Base-by-base conservation (phyloP, 1,139 yeast genomes). In the Eremothecium gossypii region DNA sequence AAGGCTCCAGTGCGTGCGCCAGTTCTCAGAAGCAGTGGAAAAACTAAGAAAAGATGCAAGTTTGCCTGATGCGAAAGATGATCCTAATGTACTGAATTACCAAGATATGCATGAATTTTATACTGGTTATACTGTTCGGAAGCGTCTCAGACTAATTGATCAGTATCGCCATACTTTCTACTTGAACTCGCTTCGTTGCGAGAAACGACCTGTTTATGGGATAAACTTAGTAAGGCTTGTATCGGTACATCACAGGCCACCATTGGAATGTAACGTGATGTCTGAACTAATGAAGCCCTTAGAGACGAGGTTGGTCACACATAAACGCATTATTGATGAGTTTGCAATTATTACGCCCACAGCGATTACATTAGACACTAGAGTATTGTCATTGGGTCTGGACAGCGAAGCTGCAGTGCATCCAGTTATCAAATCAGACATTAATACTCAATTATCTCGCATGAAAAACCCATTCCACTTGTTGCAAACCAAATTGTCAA, bases 331-430 rank as follows among this genome's bases (percentile, higher is more conserved):
- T 0, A 72, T 91, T 45, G 87, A 85, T 35, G 77, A 82, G 49
- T 93, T 71, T 61, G 84, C 95, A 0, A 93, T 86, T 49, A 74
- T 91, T 3, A 91, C 98, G 0, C 98, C 99, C 0, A 68, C 79
- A 3, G 95, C 77, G 2, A 93, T 89, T 4, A 76, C 87, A 1
- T 67, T 84, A 45, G 93, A 89, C 58, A 71, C 83, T 74, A 74
- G 82, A 32, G 77, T 77, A 40, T 66, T 77, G 45, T 50, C 74
- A 1, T 12, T 58, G 26, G 64, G 60, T 2, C 35, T 58, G 8
- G 49, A 58, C 40, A 55, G 51, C 29, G 50, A 51, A 49, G 35
- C 55, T 31, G 29, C 49, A 0, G n/a, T 46, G 2, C 51, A 51
- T 20, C 45, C 52, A 8, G 52, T 49, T 41, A 60, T 58, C 12